Percentiles rank a stretch among this genome's conserved stretches.
Evolutionary conservation across 768 basidiomycete species (phyloP).

Genomic region (Melanogaster broomeanus): DNA sequence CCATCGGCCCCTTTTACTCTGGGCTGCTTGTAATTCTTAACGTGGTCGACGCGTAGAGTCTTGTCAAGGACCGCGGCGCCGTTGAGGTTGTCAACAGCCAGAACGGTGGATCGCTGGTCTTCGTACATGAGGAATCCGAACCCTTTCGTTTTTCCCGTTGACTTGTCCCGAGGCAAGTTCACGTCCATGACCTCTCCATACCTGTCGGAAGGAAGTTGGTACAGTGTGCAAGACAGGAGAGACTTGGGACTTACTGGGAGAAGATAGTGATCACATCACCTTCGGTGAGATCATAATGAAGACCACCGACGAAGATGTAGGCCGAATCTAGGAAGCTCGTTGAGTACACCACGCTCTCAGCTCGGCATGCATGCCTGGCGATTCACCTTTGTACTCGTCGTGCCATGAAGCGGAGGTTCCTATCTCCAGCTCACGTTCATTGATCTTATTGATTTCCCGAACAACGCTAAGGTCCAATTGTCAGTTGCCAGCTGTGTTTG

Average conservation of each 20-base stretch:
- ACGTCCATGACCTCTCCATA: constrained; percentile 97
- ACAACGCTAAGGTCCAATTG: constrained; percentile 63
- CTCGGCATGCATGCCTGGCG: not conserved
- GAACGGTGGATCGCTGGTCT: constrained; percentile 92
- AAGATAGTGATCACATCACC: constrained; percentile 97
- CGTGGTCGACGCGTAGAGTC: constrained; percentile 90
- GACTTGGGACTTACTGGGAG: constrained; percentile 74
- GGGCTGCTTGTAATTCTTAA: constrained; percentile 89
- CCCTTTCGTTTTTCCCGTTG: constrained; percentile 86
- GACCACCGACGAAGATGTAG: constrained; percentile 90
- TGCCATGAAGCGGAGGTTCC: constrained; percentile 86
- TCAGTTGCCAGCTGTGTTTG: constrained; percentile 4
- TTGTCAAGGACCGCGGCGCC: constrained; percentile 86
- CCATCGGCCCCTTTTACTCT: constrained; percentile 78
- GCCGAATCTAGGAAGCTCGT: constrained; percentile 69
- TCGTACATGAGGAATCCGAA: constrained; percentile 99
- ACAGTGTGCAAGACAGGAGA: constrained; percentile 1
- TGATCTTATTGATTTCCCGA: constrained; percentile 91
- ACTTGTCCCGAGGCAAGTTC: constrained; percentile 92
- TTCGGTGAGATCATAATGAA: constrained; percentile 88
- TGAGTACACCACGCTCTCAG: constrained; percentile 2
- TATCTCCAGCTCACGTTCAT: constrained; percentile 84
- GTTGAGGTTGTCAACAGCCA: constrained; percentile 98
- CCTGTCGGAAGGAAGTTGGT: constrained; percentile 41
- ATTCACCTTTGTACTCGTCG: constrained; percentile 85